Conservation (phyloP, 164 flowering plant genomes). For the Tetrastigma voinierianum region DNA sequence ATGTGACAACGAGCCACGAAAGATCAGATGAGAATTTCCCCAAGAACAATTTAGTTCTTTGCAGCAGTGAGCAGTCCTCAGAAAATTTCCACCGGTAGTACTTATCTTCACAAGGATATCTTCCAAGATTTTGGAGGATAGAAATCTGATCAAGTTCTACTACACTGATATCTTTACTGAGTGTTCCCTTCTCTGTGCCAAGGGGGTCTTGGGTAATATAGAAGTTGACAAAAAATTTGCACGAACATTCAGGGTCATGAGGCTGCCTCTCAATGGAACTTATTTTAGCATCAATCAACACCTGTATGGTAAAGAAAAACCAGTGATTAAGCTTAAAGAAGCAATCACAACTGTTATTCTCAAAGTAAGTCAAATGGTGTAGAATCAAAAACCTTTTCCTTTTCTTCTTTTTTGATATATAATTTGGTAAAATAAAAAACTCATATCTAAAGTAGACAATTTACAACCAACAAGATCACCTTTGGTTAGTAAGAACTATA, state of each 20-base stretch:
- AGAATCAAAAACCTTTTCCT: no score
- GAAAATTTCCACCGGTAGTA: conserved; percentile 48
- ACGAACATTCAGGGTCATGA: conserved; percentile 58
- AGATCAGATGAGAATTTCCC: conserved; percentile 59
- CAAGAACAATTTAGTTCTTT: conserved; percentile 41
- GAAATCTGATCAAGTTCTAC: conserved; percentile 50
- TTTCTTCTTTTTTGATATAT: no score
- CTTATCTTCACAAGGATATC: conserved; percentile 37
- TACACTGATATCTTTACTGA: conserved; percentile 31
- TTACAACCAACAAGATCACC: no score
- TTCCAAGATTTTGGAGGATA: conserved; percentile 62
- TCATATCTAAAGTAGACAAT: no score
- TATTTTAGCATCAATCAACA: conserved; percentile 77
- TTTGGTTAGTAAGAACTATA: no score
- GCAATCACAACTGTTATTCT: background rate
- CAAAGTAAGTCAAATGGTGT: background rate
- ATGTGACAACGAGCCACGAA: conserved; percentile 76
- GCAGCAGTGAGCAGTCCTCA: conserved; percentile 48
- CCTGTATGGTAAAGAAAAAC: conserved; percentile 37
- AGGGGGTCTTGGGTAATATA: conserved; percentile 33
- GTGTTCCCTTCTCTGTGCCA: conserved; percentile 30
- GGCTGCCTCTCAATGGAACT: conserved; percentile 71
- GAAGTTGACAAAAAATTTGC: conserved; percentile 58
- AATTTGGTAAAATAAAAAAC: background rate
- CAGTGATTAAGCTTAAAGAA: background rate